Percentiles rank a stretch among this genome's conserved stretches.
phyloP scores from a whole-genome alignment of 2,329 filamentous ascomycete species.

The Fusarium staphyleae region DNA sequence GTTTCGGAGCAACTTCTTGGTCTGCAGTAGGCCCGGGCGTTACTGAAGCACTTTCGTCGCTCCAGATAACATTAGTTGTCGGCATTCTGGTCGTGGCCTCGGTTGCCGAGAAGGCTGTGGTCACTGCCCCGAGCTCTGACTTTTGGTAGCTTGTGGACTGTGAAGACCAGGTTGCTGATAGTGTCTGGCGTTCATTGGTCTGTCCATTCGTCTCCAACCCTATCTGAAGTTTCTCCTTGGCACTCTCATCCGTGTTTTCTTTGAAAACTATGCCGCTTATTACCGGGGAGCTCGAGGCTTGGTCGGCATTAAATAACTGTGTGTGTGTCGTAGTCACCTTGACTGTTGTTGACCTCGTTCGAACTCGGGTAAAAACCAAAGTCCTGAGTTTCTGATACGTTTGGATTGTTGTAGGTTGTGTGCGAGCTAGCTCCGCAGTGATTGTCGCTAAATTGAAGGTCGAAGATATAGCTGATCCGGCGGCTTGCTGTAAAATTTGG shows the following conservation, averaged over 20 bases:
- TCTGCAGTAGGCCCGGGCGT: slow-evolving; percentile 3
- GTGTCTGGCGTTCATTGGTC: background rate
- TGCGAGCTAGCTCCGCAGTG: background rate
- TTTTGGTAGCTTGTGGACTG: slow-evolving; percentile 1
- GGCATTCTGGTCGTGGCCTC: background rate
- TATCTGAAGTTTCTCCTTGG: background rate
- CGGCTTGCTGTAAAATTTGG: background rate
- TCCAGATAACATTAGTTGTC: slow-evolving; percentile 9
- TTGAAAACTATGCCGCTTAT: slow-evolving; percentile 26
- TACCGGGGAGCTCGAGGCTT: slow-evolving; percentile 7
- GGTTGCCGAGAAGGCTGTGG: background rate
- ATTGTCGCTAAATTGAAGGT: background rate
- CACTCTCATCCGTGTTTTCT: slow-evolving; percentile 12
- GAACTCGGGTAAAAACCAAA: slow-evolving; percentile 30
- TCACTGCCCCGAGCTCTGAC: background rate
- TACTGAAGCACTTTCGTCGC: background rate
- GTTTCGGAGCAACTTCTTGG: slow-evolving; percentile 8
- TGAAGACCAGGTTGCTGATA: background rate
- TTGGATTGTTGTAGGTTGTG: background rate
- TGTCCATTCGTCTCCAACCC: background rate
- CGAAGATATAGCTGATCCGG: background rate
- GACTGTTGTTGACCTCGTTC: slow-evolving; percentile 33
- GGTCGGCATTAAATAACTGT: slow-evolving; percentile 19
- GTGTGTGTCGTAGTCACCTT: slow-evolving; percentile 22
- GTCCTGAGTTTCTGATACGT: slow-evolving; percentile 18